Evolutionary conservation across 441 rosid species (phyloP), one percentile per base, ranked within the genome.

Genomic region (Pelargonium australe): DNA sequence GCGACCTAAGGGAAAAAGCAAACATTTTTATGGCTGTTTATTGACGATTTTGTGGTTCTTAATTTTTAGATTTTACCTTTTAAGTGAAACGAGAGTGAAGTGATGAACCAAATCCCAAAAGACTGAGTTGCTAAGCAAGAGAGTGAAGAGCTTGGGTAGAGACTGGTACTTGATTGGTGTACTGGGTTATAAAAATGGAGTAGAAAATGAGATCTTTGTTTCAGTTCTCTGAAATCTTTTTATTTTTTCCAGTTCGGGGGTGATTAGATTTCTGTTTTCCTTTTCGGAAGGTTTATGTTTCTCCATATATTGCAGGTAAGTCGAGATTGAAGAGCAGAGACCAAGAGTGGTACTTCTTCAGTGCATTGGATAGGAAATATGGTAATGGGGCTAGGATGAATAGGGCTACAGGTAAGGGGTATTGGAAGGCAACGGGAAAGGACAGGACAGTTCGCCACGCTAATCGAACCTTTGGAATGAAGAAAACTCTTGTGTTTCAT

Each of bases 341-440:
- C 80, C 97, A 89, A 66, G 98, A 94, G 51, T 94, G 96, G 95
- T 94, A 91, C 86, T 91, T 91, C 77, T 94, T 78, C 67, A 84
- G 95, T 71, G 85, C 88, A 9, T 68, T 91, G 78, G 98, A 94
- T 72, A 89, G 79, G 84, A 94, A 89, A 73, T 91, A 89, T 64
- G 90, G 88, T 0, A 91, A 89, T 75, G 96, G 98, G 6, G 95
- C 86, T 71, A 84, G 97, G 69, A 87, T 94, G 96, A 94, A 89
- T 63, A 77, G 98, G 63, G 92, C 97, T 7, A 91, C 98, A 0
- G 79, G 77, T 47, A 81, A 76, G 67, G 97, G 98, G 7, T 94
- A 91, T 74, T 93, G 98, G 98, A 90, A 93, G 82, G 93, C 97
- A 2, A 94, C 98, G 4, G 97, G 98, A 16, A 94, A 89, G 79